phyloP scores from a whole-genome alignment of 257 asterid genomes.

The Nyctanthes arbortristis region DNA sequence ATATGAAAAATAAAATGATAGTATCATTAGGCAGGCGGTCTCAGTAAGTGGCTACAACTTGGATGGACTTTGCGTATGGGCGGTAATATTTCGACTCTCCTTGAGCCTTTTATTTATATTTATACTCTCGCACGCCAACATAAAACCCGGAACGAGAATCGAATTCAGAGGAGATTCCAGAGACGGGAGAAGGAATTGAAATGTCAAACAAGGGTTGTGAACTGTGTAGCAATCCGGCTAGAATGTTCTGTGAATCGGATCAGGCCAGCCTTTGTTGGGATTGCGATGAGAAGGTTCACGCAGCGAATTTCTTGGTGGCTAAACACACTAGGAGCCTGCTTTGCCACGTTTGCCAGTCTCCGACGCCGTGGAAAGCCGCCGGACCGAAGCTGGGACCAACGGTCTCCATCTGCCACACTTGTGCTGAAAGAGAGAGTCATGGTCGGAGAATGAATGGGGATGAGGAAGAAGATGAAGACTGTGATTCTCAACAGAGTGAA shows the following conservation, averaged over 20 bases:
- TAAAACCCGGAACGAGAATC: neutral
- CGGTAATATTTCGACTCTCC: neutral
- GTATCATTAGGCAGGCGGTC: neutral
- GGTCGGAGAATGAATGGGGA: neutral
- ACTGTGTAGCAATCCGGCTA: conserved; percentile 43
- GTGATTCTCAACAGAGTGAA: conserved; percentile 23
- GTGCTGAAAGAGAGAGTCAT: conserved; percentile 19
- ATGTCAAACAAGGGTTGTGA: conserved; percentile 46
- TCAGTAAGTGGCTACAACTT: conserved; percentile 10
- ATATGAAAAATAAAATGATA: neutral
- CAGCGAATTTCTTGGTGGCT: conserved; percentile 57
- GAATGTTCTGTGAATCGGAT: conserved; percentile 55
- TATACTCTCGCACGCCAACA: neutral
- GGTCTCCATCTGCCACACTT: conserved; percentile 40
- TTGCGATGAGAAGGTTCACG: conserved; percentile 59
- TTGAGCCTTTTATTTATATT: neutral
- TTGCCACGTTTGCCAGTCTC: conserved; percentile 48
- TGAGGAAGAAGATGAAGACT: neutral
- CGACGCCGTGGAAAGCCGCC: conserved; percentile 53
- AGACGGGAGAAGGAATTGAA: neutral
- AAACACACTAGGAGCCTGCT: conserved; percentile 51
- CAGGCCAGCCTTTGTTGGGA: conserved; percentile 55
- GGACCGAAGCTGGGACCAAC: conserved; percentile 45
- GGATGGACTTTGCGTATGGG: conserved; percentile 24
- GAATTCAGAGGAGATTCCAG: neutral